These are phyloP conservation scores for Candida tetrigidarum DNA, from an alignment of 1,139 yeast species.

Conservation along the genomic window DNA sequence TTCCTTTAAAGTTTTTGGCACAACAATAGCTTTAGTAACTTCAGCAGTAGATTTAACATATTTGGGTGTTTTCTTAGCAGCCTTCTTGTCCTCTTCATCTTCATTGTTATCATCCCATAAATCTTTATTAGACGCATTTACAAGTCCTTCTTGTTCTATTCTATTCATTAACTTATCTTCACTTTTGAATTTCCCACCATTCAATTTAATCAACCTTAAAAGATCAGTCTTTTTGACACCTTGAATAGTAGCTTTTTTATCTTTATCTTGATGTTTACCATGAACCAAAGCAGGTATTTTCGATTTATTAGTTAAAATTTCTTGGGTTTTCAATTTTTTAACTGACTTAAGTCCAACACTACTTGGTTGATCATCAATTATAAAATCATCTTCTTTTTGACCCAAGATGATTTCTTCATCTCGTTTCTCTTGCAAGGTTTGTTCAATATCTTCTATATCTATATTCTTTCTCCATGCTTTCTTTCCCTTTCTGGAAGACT, in stretches of 20 bases:
- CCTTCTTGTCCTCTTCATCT: constrained; percentile 15
- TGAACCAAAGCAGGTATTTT: constrained; percentile 70
- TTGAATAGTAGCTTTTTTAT: constrained; percentile 47
- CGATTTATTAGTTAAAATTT: constrained; percentile 76
- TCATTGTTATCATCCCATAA: constrained; percentile 57
- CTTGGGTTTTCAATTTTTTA: constrained; percentile 67
- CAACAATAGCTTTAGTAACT: constrained; percentile 51
- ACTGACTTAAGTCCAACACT: constrained; percentile 23
- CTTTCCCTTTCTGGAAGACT: constrained; percentile 89
- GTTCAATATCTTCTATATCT: constrained; percentile 78
- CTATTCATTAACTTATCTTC: constrained; percentile 55
- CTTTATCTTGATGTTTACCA: constrained; percentile 39
- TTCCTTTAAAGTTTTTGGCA: constrained; percentile 60
- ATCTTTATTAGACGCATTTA: constrained; percentile 57
- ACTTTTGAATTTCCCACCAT: constrained; percentile 79
- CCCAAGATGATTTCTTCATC: constrained; percentile 75
- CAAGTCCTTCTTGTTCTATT: constrained; percentile 65
- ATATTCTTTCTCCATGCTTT: constrained; percentile 96
- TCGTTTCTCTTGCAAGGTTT: constrained; percentile 67
- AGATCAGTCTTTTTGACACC: constrained; percentile 73
- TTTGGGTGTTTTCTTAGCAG: constrained; percentile 36
- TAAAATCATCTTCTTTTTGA: constrained; percentile 57
- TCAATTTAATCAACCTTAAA: constrained; percentile 70
- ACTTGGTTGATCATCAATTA: constrained; percentile 60
- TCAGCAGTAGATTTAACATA: constrained; percentile 50